Conservation (phyloP, 2,329 filamentous ascomycete genomes). For the Phyllosticta paracitricarpa region DNA sequence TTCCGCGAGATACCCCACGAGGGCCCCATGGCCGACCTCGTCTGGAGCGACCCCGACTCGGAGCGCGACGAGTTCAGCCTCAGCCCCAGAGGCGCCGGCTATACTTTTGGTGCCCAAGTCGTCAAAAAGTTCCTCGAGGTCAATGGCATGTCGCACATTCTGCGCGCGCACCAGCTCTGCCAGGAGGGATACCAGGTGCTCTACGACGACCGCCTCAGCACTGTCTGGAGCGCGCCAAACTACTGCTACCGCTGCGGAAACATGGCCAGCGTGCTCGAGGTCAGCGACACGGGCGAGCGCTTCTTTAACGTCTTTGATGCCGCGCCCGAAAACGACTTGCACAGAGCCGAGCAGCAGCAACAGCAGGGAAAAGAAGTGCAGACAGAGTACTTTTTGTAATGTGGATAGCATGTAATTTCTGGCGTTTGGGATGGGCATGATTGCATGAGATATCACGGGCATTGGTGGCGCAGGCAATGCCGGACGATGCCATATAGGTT, state of each 20-base stretch:
- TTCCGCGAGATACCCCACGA: slow-evolving; percentile 98
- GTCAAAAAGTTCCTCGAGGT: slow-evolving; percentile 97
- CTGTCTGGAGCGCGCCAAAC: slow-evolving; percentile 84
- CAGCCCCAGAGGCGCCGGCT: slow-evolving; percentile 85
- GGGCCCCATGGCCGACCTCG: slow-evolving; percentile 97
- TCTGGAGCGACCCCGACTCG: slow-evolving; percentile 97
- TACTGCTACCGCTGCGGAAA: slow-evolving; percentile 52
- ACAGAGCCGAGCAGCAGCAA: slow-evolving; percentile 70
- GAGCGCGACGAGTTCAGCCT: slow-evolving; percentile 95
- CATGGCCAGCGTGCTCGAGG: slow-evolving; percentile 92
- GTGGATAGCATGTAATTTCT: neutral
- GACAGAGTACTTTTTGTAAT: slow-evolving; percentile 59
- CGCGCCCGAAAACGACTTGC: slow-evolving; percentile 86
- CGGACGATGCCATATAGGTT: neutral
- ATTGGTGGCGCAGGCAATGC: slow-evolving; percentile 2
- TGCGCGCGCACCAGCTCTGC: slow-evolving; percentile 95
- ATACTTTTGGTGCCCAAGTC: slow-evolving; percentile 95
- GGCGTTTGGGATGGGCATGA: neutral
- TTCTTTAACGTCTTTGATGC: slow-evolving; percentile 98
- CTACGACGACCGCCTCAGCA: slow-evolving; percentile 90
- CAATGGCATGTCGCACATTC: slow-evolving; percentile 94
- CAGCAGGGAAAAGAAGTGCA: slow-evolving; percentile 62
- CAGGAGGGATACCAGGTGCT: slow-evolving; percentile 97
- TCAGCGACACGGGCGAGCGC: slow-evolving; percentile 82
- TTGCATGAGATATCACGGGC: slow-evolving; percentile 9